These are phyloP conservation scores for Ailanthus altissimus DNA, from an alignment of 345 rosid species.

Conservation along the genomic window DNA sequence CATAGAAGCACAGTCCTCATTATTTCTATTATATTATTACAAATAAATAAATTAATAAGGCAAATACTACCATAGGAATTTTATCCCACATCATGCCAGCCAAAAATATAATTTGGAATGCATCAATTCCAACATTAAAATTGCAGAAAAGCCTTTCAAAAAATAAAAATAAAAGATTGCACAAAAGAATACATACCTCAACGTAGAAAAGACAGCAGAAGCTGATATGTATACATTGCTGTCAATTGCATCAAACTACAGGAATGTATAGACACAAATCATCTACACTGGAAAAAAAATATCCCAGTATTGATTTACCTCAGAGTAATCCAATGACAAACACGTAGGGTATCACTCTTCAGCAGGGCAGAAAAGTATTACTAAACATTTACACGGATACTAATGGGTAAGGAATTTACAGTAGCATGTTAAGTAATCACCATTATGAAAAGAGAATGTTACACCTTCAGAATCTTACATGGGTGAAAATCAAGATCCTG, in stretches of 20 bases:
- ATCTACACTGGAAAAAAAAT: not conserved
- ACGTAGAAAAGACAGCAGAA: not conserved
- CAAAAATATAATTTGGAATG: not conserved
- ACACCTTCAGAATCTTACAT: not conserved
- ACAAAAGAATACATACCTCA: not conserved
- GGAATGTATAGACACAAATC: not conserved
- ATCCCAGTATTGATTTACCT: not conserved
- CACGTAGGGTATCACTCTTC: not conserved
- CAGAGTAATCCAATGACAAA: not conserved
- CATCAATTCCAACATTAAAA: not conserved
- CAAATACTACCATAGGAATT: not conserved
- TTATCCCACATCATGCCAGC: not conserved
- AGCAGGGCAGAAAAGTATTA: not conserved
- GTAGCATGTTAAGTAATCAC: not conserved
- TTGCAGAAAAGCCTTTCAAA: too few species aligned
- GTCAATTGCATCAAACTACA: not conserved
- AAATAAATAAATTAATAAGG: not conserved
- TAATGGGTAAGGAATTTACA: slow-evolving; percentile 20
- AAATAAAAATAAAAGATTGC: too few species aligned
- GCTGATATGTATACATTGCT: not conserved
- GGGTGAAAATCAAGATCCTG: not conserved
- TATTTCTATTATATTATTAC: not conserved
- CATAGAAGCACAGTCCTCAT: not conserved
- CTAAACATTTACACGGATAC: not conserved
- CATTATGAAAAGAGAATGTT: not conserved